Evolutionary conservation across 768 basidiomycete genomes (phyloP), one percentile per base, ranked within the genome.

Genomic region (Pleurotus platypus): DNA sequence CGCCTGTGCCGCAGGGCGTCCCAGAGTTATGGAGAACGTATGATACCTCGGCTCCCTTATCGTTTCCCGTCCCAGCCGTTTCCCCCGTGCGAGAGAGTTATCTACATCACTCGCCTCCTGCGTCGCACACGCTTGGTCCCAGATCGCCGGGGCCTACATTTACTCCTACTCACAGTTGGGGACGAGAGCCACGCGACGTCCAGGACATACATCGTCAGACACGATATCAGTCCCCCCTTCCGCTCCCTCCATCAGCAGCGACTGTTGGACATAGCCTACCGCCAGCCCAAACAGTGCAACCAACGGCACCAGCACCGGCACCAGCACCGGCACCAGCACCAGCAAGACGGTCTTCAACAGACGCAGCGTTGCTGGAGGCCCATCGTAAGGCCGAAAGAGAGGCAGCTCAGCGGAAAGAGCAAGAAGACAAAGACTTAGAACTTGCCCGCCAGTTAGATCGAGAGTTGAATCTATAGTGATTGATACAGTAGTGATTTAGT

Each of bases 161-260:
- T 57, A 57, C 46, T 16, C 46, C 24, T 18, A 9, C 59, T 24
- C 40, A 50, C 3, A 24, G 30, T 1, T 62, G 65, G 12, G 43
- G 60, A 9, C 8, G 30, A 35, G 30, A 35, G 7, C 30, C 30
- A 4, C 60, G 55, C 24, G 68, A 71, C 24, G 55, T 74, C 5
- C 75, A 72, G 1, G 79, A 80, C 61, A 75, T 78, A 24, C 75
- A 79, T 61, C 68, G 78, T 7, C 65, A 71, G 38, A 68, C 66
- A 18, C 78, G 83, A 16, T 86, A 86, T 65, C 74, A 77, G 46
- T 70, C 77, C 0, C 82, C 85, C 13, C 68, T 85, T 13, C 83
- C 83, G 3, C 72, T 84, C 7, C 84, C 84, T n/a, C 69, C 75
- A 35, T 35, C 30, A 9, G 2, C 30, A 8, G 0, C 30, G 30